phyloP scores from a whole-genome alignment of 768 basidiomycete genomes.

The Mycena epipterygia region DNA sequence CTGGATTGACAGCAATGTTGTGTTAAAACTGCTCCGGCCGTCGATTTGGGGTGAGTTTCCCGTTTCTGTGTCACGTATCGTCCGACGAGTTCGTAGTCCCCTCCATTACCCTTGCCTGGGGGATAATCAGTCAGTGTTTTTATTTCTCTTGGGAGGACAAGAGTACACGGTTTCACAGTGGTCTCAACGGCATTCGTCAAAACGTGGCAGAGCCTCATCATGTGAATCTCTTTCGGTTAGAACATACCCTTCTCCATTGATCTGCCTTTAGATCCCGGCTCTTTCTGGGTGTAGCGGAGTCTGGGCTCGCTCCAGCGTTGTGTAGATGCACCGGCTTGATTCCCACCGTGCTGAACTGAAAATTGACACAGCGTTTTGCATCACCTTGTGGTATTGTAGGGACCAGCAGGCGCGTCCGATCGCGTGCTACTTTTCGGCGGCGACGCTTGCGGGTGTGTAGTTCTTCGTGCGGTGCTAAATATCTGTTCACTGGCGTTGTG shows the following conservation, averaged over 20 bases:
- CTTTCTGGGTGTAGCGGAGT: constrained; percentile 43
- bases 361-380: constrained; percentile 58
- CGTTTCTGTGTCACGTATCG: neutral
- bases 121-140: constrained; percentile 41
- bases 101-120: constrained; percentile 43
- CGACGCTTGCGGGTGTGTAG: constrained; percentile 59
- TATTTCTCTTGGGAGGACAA: neutral
- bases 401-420: constrained; percentile 65
- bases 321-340: constrained; percentile 37
- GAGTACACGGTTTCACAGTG: constrained; percentile 30
- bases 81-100: constrained; percentile 30
- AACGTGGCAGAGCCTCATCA: constrained; percentile 41
- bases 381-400: constrained; percentile 68
- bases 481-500: neutral
- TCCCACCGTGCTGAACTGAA: neutral
- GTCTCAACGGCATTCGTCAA: constrained; percentile 43
- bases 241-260: constrained; percentile 38
- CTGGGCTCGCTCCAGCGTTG: constrained; percentile 47
- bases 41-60: constrained; percentile 43
- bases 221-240: constrained; percentile 49
- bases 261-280: constrained; percentile 42
- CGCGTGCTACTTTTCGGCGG: constrained; percentile 69
- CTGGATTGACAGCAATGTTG: constrained; percentile 38
- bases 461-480: neutral
- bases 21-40: constrained; percentile 42